Base-by-base conservation (phyloP, 257 asterid species). In the Ilex aquifolium region DNA sequence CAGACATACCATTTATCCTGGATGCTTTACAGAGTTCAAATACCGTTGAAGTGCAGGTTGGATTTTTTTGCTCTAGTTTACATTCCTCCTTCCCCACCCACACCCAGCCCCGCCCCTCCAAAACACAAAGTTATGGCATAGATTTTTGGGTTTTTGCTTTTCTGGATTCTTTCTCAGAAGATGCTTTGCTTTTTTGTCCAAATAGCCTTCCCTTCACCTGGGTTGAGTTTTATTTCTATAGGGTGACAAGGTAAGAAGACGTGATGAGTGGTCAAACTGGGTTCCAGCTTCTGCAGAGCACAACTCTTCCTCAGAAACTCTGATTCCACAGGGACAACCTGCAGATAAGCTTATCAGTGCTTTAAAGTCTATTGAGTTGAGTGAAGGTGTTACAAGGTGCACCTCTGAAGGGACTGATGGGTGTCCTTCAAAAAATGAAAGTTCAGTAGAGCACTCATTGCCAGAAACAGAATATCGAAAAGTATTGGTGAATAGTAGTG, bases 171-270 rank as follows among this genome's bases (percentile, higher is more conserved):
- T 10, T 29, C 40, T 65, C 27, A 21, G 27, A 21, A 21, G 1
- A 63, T 13, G n/a, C 30, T 61, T 31, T 31, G 15, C 7, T 60
- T 46, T 31, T 40, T 29, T 66, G 48, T 59, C 55, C n/a, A 44
- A 36, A 39, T 69, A 44, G 64, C 53, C 44, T 42, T 72, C 64
- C 61, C 55, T 32, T 66, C 60, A 21, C 58, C 51, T 66, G 60
- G 48, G 57, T 57, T 69, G 31, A 40, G 66, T 53, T 29, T 55
- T 56, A 67, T 63, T 62, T 65, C 67, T 72, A 63, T 65, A 93
- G 99, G 88, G 80, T 65, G 94, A 82, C 70, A 90, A 74, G 80
- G 73, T 93, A 52, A 84, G 99, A 80, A 85, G 96, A 72, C 95
- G 95, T 57, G 78, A 80, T 49, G 94, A 81, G 49, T 93, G 99